These are phyloP conservation scores for Coccomyxa subellipsoidea DNA, from an alignment of 163 green algal species.

Conservation along the genomic window DNA sequence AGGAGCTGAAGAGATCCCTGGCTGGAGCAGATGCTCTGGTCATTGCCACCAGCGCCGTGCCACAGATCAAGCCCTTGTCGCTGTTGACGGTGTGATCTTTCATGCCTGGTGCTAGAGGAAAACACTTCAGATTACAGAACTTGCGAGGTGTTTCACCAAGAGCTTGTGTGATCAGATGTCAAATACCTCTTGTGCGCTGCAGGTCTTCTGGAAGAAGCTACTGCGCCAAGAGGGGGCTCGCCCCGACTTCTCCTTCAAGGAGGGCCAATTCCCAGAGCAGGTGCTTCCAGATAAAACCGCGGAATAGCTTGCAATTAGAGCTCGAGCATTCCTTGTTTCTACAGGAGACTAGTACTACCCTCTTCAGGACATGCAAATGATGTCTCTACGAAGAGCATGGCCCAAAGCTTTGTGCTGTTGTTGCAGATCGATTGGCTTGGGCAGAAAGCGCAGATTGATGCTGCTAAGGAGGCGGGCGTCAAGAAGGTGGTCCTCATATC, in stretches of 20 bases:
- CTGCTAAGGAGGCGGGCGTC: conserved; percentile 75
- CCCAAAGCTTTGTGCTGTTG: background rate
- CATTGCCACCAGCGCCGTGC: conserved; percentile 61
- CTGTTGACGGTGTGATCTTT: background rate
- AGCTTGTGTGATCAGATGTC: no score
- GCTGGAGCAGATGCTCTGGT: conserved; percentile 54
- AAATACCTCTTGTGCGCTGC: background rate
- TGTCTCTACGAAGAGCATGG: background rate
- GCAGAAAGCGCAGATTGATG: conserved; percentile 89
- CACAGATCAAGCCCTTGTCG: conserved; percentile 58
- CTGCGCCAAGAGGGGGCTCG: conserved; percentile 44
- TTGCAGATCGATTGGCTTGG: conserved; percentile 1
- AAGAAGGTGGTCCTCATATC: conserved; percentile 76
- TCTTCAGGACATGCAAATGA: no score
- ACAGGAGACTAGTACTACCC: no score
- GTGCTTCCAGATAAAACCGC: background rate
- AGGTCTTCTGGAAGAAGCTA: conserved; percentile 49
- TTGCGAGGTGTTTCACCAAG: no score
- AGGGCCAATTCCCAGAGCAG: conserved; percentile 58
- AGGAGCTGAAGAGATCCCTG: conserved; percentile 23
- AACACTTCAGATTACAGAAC: no score
- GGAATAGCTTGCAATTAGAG: background rate
- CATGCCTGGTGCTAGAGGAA: no score
- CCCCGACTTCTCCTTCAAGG: conserved; percentile 75
- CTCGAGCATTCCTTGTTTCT: no score